Base-by-base conservation (phyloP, 257 asterid species). In the Fraxinus pennsylvanica region DNA sequence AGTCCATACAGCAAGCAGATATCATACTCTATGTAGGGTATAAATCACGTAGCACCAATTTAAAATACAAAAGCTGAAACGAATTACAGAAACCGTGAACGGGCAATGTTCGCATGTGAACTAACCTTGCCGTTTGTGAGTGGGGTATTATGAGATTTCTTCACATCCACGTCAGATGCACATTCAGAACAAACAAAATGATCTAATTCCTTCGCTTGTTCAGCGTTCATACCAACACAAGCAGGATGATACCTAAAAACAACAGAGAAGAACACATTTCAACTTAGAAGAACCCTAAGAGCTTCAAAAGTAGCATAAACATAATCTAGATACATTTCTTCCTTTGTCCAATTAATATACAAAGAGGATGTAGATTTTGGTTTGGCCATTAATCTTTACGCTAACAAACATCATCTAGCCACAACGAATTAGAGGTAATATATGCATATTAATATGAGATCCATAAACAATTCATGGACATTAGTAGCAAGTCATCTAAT, bases 191-290 rank as follows among this genome's bases (percentile, higher is more conserved):
- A 92, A 80, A 85, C 74, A 70, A 88, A 90, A 9, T 80, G 80
- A 27, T 82, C 91, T 43, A 86, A 21, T 73, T 75, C 82, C 76
- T 84, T 90, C 1, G 90, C 88, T 76, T 90, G 84, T 36, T 89
- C 92, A 52, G 75, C 36, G 3, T 88, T 87, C 92, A 87, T 77
- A 5, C 85, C 86, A 25, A 90, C 82, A 82, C 97, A 92, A 57
- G 79, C 83, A 5, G 97, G 97, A 86, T 92, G 97, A 80, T 82
- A 92, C 97, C 97, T 91, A 77, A 71, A 75, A 75, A 78, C 57
- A 39, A 35, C 81, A 74, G n/a, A 72, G 66, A 45, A 30, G 21
- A 32, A 41, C 19, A 74, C n/a, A 41, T 41, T 22, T 22, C 33
- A 22, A 25, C 69, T 63, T 25, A 41, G 21, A 21, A 21, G 4